Conservation (phyloP, 106 monocot species). For the Iris macrosiphon region DNA sequence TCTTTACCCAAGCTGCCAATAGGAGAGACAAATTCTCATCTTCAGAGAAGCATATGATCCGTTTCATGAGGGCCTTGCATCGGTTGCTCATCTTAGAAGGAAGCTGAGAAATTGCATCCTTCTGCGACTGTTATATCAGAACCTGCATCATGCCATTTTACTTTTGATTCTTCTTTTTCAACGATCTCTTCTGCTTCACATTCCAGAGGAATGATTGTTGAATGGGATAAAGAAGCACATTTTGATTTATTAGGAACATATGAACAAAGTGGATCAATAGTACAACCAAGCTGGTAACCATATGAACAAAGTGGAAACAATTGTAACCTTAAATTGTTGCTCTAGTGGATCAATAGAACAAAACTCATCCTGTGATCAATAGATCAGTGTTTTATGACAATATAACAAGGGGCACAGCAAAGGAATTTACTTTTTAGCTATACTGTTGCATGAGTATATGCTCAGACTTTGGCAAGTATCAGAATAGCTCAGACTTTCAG, state of each 20-base stretch:
- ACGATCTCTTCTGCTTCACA: constrained; percentile 7
- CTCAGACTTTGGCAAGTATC: too few relatives aligned
- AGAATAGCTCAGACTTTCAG: too few relatives aligned
- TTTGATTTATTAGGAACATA: neutral
- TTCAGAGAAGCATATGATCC: constrained; percentile 61
- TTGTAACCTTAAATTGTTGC: too few relatives aligned
- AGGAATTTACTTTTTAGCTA: too few relatives aligned
- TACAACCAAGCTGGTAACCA: too few relatives aligned
- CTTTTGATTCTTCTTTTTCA: constrained; percentile 16
- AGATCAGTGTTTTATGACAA: too few relatives aligned
- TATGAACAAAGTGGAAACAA: too few relatives aligned
- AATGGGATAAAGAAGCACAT: neutral
- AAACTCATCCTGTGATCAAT: too few relatives aligned
- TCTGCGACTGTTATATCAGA: constrained; percentile 42
- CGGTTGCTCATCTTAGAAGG: constrained; percentile 65
- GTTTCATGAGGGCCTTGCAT: constrained; percentile 74
- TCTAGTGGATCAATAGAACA: too few relatives aligned
- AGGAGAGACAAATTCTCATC: constrained; percentile 40
- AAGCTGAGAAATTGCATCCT: constrained; percentile 47
- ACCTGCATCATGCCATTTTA: constrained; percentile 54
- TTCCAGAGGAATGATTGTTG: constrained; percentile 8
- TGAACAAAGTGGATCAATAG: too few relatives aligned
- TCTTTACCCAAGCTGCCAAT: constrained; percentile 62
- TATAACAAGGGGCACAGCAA: too few relatives aligned
- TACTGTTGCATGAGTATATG: too few relatives aligned